Evolutionary conservation across 805 yeast genomes (phyloP).

Genomic region (Yamadazyma olivae): DNA sequence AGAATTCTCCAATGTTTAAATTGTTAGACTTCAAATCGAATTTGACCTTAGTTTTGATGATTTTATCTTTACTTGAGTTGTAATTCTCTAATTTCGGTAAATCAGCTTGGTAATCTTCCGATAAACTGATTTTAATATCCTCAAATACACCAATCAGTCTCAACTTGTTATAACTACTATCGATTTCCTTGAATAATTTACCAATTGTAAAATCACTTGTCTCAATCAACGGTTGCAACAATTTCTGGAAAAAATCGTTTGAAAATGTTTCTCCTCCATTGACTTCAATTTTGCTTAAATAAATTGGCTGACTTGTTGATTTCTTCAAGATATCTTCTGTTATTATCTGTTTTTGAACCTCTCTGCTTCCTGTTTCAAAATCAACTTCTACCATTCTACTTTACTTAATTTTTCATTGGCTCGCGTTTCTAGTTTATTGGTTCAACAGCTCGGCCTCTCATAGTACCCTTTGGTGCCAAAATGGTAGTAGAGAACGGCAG

Average conservation of each 20-base stretch:
- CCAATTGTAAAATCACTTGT: slow-evolving; percentile 41
- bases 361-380: too few relatives aligned
- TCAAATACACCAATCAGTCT: slow-evolving; percentile 45
- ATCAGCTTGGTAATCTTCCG: slow-evolving; percentile 32
- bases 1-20: slow-evolving; percentile 31
- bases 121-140: slow-evolving; percentile 37
- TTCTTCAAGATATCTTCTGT: slow-evolving; percentile 28
- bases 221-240: slow-evolving; percentile 43
- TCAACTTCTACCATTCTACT: slow-evolving; percentile 9
- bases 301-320: slow-evolving; percentile 34
- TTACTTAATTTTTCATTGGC: neutral
- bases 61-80: slow-evolving; percentile 28
- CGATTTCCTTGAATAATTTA: slow-evolving; percentile 34
- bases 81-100: slow-evolving; percentile 23
- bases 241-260: slow-evolving; percentile 42
- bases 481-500: too few relatives aligned
- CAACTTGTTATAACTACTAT: slow-evolving; percentile 31
- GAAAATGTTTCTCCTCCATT: slow-evolving; percentile 44
- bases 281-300: slow-evolving; percentile 34
- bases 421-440: too few relatives aligned
- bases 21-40: slow-evolving; percentile 39
- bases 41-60: slow-evolving; percentile 45
- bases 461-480: neutral
- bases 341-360: slow-evolving; percentile 18
- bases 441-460: neutral